Base-by-base conservation (phyloP, 305 asterid genomes). In the Ilex paraguariensis region DNA sequence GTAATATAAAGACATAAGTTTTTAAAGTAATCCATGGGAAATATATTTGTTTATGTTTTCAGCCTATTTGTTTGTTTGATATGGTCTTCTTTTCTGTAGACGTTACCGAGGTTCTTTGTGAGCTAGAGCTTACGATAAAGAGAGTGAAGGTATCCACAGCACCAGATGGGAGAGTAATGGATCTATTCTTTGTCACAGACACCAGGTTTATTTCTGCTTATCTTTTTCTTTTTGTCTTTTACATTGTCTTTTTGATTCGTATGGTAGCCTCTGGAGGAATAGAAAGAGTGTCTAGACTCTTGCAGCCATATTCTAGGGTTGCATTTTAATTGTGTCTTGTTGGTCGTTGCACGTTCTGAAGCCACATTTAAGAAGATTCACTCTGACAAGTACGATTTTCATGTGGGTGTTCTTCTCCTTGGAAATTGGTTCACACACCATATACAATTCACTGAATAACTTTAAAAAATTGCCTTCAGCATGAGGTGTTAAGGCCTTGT, bases 151-250 rank as follows among this genome's bases (percentile, higher is more conserved):
- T 80, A 57, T 68, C 77, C 64, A 80, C 87, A 2, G 77, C 95
- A 40, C 96, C 96, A 7, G 96, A 86, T 66, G 96, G 89, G 62
- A 72, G 70, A 70, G 86, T 84, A 66, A 78, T 88, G 90, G 87
- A 82, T 69, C 87, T 86, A 71, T 86, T 86, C 65, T 86, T 86
- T 52, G 72, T 88, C 63, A 80, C 88, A 0, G 96, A 88, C 72
- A 70, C 78, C 33, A 83, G 88, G 96, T 88, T 61, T 51, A 45
- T 63, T 53, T 36, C 21, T 31, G 28, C 15, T 36, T 21, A 16
- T 49, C 5, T 6, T 66, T 53, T 3, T 13, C 44, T n/a, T 9
- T 17, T 53, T 15, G 54, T 48, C 40, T 12, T 60, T 40, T 46
- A 31, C 45, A 40, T 28, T 30, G 42, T 5, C 42, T 40, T 31